phyloP scores from a whole-genome alignment of 1,284 basidiomycete species.

The Takashimella koratensis region DNA sequence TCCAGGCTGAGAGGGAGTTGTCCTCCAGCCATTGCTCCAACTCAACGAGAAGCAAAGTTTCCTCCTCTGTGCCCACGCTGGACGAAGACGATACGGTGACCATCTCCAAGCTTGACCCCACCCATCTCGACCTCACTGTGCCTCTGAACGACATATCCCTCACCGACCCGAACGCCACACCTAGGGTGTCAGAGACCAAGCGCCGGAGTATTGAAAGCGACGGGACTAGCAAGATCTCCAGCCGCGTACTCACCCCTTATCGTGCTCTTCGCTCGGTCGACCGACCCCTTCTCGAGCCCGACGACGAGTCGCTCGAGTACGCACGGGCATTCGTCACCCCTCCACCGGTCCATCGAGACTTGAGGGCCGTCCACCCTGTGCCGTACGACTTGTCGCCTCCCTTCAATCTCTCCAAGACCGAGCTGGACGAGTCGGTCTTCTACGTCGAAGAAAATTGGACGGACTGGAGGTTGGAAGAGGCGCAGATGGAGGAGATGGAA shows the following conservation, averaged over 20 bases:
- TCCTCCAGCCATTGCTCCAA: no score
- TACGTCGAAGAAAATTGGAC: neutral
- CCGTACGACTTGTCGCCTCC: neutral
- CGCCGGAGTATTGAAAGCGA: no score
- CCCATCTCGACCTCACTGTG: neutral
- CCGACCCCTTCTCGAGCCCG: neutral
- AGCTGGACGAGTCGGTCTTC: neutral
- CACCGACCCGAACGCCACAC: no score
- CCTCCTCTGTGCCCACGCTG: no score
- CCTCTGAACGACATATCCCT: no score
- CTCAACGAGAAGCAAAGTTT: no score
- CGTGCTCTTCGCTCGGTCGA: neutral
- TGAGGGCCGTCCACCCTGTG: neutral
- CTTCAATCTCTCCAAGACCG: neutral
- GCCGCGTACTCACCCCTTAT: neutral
- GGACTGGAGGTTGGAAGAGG: neutral
- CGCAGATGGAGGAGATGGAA: neutral
- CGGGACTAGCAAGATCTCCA: neutral
- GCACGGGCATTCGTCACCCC: neutral
- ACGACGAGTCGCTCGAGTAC: neutral
- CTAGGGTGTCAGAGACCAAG: no score
- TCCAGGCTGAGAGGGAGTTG: no score
- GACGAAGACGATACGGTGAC: no score
- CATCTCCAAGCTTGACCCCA: no score
- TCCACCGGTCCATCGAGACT: neutral